Percentiles rank a stretch among this genome's conserved stretches.
Evolutionary conservation across 1,284 basidiomycete species (phyloP).

Genomic region (Ganoderma meredithae): DNA sequence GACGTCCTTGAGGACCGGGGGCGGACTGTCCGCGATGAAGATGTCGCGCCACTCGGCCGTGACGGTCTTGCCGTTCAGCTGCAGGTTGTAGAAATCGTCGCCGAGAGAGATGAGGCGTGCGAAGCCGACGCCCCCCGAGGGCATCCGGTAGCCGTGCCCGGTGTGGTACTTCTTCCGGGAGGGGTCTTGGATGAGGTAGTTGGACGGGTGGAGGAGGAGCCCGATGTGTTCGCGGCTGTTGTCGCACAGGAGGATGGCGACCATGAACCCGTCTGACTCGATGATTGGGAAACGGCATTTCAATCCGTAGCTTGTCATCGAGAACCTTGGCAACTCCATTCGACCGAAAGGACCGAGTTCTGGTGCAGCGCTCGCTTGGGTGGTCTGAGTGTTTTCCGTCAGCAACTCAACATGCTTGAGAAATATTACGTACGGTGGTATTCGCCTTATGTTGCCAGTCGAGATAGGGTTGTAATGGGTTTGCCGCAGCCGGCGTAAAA

Average conservation of each 20-base stretch:
- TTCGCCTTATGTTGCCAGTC: slow-evolving; percentile 7
- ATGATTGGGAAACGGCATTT: slow-evolving; percentile 13
- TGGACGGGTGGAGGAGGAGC: slow-evolving; percentile 14
- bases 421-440: neutral
- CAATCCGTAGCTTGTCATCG: slow-evolving; percentile 1
- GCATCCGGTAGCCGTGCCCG: neutral
- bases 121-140: neutral
- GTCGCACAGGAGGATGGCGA: slow-evolving; percentile 15
- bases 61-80: slow-evolving; percentile 11
- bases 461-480: slow-evolving; percentile 12
- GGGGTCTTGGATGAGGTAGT: neutral
- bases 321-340: slow-evolving; percentile 12
- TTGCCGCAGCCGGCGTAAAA: neutral
- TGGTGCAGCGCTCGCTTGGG: neutral
- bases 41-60: slow-evolving; percentile 15
- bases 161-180: slow-evolving; percentile 1
- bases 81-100: slow-evolving; percentile 10
- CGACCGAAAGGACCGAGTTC: slow-evolving; percentile 9
- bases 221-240: slow-evolving; percentile 4
- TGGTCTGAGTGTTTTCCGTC: neutral
- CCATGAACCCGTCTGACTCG: neutral
- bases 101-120: slow-evolving; percentile 12
- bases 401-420: neutral
- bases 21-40: slow-evolving; percentile 11
- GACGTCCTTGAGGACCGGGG: neutral